phyloP scores from a whole-genome alignment of 2,329 filamentous ascomycete genomes.

The Aureobasidium sp. region DNA sequence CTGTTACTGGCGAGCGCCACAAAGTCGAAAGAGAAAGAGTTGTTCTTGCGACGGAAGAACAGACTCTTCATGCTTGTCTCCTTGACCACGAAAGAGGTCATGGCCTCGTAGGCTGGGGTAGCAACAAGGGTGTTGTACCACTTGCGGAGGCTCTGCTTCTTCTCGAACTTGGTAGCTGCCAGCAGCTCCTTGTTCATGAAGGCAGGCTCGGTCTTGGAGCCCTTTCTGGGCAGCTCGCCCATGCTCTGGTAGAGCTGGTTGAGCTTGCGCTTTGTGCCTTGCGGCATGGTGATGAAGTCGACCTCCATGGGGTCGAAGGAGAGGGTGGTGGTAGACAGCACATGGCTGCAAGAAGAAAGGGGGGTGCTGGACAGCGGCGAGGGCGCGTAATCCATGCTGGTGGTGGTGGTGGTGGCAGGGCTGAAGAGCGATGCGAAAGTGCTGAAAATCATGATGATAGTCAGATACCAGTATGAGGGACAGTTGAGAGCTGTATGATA shows the following conservation, averaged over 20 bases:
- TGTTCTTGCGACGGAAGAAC: neutral
- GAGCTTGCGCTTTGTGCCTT: neutral
- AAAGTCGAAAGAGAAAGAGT: neutral
- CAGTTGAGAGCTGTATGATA: neutral
- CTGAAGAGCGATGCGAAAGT: neutral
- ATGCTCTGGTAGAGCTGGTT: neutral
- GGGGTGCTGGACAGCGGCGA: neutral
- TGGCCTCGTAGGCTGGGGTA: neutral
- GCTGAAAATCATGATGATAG: neutral
- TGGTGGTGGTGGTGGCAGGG: neutral
- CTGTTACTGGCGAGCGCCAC: neutral
- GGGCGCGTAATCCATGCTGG: neutral
- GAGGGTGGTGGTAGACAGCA: neutral
- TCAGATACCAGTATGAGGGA: neutral
- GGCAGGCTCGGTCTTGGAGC: neutral
- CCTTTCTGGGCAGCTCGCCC: neutral
- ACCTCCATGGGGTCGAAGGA: neutral
- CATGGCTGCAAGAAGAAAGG: neutral
- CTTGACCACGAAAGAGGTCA: neutral
- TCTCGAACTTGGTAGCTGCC: neutral
- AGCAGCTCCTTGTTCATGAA: neutral
- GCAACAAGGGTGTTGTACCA: neutral
- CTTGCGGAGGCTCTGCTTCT: neutral
- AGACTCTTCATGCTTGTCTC: neutral
- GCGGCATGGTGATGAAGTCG: neutral